Conservation (phyloP, 2,329 filamentous ascomycete species). For the Fusarium transvaalense region DNA sequence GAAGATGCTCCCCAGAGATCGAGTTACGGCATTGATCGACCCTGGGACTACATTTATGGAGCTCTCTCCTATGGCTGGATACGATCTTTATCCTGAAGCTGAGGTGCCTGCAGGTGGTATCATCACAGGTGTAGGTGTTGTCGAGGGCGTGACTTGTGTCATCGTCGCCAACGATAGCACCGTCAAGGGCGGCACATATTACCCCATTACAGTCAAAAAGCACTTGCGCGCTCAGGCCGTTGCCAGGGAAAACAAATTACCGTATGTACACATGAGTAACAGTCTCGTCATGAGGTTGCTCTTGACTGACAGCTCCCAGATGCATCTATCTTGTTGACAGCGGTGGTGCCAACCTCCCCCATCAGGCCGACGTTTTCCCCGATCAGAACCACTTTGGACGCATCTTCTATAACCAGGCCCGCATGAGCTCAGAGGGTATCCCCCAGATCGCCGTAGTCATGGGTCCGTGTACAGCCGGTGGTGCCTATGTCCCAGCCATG, state of each 20-base stretch:
- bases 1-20: constrained; percentile 95
- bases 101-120: constrained; percentile 92
- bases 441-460: constrained; percentile 96
- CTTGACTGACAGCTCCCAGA: constrained; percentile 51
- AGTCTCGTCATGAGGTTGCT: not conserved
- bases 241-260: constrained; percentile 84
- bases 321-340: constrained; percentile 98
- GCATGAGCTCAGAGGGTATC: constrained; percentile 89
- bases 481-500: constrained; percentile 97
- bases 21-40: constrained; percentile 88
- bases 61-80: constrained; percentile 89
- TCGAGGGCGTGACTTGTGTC: constrained; percentile 91
- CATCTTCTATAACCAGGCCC: constrained; percentile 98
- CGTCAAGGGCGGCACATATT: constrained; percentile 97
- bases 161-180: constrained; percentile 97
- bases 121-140: constrained; percentile 89
- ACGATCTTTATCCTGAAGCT: constrained; percentile 86
- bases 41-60: constrained; percentile 92
- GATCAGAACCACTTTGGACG: constrained; percentile 95
- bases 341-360: constrained; percentile 92
- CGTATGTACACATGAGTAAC: constrained; percentile 59
- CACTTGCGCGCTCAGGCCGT: constrained; percentile 92
- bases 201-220: constrained; percentile 97
- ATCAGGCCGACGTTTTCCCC: constrained; percentile 96
- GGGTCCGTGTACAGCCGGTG: constrained; percentile 96